Evolutionary conservation across 495 filamentous ascomycete species (phyloP).

Genomic region (Lasiosphaeria miniovina): DNA sequence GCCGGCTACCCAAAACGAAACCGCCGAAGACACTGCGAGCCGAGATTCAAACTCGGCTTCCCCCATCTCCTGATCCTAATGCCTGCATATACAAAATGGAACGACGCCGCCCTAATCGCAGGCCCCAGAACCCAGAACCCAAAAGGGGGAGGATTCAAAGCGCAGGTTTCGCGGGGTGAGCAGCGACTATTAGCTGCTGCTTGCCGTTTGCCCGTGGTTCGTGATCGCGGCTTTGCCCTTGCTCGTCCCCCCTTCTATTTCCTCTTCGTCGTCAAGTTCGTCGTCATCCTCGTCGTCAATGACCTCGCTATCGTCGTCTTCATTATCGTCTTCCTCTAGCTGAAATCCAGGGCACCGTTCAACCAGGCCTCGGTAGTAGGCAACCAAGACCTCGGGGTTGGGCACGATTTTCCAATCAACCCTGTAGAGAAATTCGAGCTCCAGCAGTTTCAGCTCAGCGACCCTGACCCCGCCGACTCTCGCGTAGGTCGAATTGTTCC

Average conservation of each 20-base stretch:
- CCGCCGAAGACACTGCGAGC: too few species aligned
- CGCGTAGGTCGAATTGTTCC: slow-evolving; percentile 96
- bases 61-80: too few species aligned
- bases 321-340: slow-evolving; percentile 28
- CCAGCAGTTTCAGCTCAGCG: slow-evolving; percentile 84
- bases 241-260: neutral
- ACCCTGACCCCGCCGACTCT: slow-evolving; percentile 88
- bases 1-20: too few species aligned
- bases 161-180: neutral
- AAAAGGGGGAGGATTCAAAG: too few species aligned
- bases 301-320: slow-evolving; percentile 20
- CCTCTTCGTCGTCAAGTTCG: slow-evolving; percentile 18
- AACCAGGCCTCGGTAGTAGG: slow-evolving; percentile 87
- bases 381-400: slow-evolving; percentile 84
- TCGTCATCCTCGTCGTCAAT: slow-evolving; percentile 26
- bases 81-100: too few species aligned
- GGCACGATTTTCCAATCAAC: slow-evolving; percentile 97
- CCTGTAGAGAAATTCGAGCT: slow-evolving; percentile 85
- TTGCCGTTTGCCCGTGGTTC: neutral
- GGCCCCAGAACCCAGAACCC: too few species aligned
- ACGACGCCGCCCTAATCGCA: too few species aligned
- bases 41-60: too few species aligned
- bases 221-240: neutral
- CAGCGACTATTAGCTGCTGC: neutral
- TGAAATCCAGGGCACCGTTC: slow-evolving; percentile 50